Evolutionary conservation across 1,284 basidiomycete species (phyloP), one percentile per base, ranked within the genome.

Genomic region (Microbotryomycetes sp.): DNA sequence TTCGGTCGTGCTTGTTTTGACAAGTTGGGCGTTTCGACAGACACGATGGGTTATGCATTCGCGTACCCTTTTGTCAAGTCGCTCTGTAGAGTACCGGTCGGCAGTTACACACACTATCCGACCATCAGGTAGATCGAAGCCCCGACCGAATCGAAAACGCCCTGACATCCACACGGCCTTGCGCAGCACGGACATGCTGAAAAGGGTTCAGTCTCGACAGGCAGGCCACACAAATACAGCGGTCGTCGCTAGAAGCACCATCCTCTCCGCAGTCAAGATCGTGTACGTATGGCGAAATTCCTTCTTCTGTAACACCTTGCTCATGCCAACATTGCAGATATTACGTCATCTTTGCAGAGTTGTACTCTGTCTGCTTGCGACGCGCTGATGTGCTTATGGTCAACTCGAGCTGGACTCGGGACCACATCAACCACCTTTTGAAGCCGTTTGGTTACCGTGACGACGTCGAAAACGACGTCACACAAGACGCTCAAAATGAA

Each of bases 21-120:
- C 18, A 41, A 9, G 35, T 18, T 41, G 35, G 11, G 18, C 35
- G 23, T 59, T 28, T 27, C 24, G 1, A 23, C 67, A 94, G 93
- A 98, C 74, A 92, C 93, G 0, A 97, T 97, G 92, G 94, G 96
- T 26, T 97, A 96, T 72, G 91, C 91, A 0, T 97, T 97, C 72
- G 89, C 90, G 0, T 92, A 89, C 72, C 89, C 87, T 3, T 76
- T 89, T 15, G 85, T 91, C 3, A 78, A 82, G 4, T 75, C 83
- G 45, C 74, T 94, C 5, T 53, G 59, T 1, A 18, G 55, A 23
- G 66, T 75, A 13, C 56, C 67, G 18, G 81, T 94, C 16, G 92
- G 88, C 2, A 86, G 91, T 24, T 98, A 98, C 73, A 85, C 93
- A 4, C 96, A 99, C 76, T 99, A 97, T 72, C 94, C 94, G 0